Evolutionary conservation across 192 early-diverging fungal species (phyloP).

Genomic region (Endogone sp.): DNA sequence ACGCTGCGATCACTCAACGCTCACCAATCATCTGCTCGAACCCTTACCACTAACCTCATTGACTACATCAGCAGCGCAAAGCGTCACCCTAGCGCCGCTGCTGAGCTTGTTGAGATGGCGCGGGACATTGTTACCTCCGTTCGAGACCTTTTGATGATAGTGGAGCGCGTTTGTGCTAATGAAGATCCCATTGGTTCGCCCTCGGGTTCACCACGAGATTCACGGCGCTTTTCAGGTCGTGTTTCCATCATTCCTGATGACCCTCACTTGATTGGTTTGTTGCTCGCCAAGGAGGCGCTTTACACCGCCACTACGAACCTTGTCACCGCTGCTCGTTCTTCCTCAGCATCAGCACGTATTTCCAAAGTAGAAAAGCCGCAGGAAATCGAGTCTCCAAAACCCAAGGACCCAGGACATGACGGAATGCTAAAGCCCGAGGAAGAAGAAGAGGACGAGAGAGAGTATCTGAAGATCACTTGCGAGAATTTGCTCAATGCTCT

Average conservation of each 20-base stretch:
- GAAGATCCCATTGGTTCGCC: not conserved
- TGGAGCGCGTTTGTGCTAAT: conserved; percentile 28
- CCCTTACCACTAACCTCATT: not conserved
- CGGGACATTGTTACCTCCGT: conserved; percentile 28
- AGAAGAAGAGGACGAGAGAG: not conserved
- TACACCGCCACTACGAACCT: conserved; percentile 30
- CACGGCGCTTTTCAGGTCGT: not conserved
- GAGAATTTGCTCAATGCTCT: not conserved
- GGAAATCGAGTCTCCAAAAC: not conserved
- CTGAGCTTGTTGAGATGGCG: conserved; percentile 26
- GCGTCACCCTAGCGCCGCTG: not conserved
- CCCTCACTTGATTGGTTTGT: conserved; percentile 22
- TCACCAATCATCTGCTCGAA: not conserved
- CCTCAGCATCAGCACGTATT: conserved; percentile 6
- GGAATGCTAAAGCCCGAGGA: not conserved
- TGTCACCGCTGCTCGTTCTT: conserved; percentile 25
- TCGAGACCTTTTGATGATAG: conserved; percentile 23
- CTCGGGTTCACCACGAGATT: not conserved
- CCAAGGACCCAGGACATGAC: not conserved
- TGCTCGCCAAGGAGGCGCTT: conserved; percentile 30
- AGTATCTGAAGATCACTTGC: not conserved
- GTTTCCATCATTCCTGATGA: conserved; percentile 14
- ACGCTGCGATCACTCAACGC: not conserved
- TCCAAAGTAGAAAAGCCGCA: conserved; percentile 7
- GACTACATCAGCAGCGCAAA: not conserved